Percentiles rank a stretch among this genome's conserved stretches.
Conservation (phyloP, 1,139 yeast genomes). For the Groenewaldozyma sp. region DNA sequence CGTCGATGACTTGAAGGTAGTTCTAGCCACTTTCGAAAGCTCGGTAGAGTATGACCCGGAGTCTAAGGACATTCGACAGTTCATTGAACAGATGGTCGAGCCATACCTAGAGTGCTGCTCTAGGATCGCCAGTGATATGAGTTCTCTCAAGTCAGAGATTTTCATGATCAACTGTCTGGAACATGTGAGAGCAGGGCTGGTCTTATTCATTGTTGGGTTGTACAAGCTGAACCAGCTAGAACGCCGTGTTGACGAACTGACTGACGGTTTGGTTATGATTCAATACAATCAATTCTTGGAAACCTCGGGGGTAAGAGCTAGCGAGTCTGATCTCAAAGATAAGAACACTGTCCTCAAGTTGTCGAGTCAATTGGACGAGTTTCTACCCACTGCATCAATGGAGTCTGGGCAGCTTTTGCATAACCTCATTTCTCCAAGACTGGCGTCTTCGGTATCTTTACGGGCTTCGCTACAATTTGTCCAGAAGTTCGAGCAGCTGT, state of each 20-base stretch:
- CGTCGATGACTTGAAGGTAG: slow-evolving; percentile 26
- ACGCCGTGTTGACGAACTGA: slow-evolving; percentile 21
- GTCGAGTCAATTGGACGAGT: slow-evolving; percentile 26
- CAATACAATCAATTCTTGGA: slow-evolving; percentile 21
- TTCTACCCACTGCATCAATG: slow-evolving; percentile 30
- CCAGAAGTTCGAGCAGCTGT: slow-evolving; percentile 21
- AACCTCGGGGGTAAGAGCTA: slow-evolving; percentile 21
- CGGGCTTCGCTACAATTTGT: slow-evolving; percentile 28
- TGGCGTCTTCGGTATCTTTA: slow-evolving; percentile 26
- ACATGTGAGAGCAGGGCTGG: slow-evolving; percentile 23
- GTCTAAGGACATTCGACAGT: slow-evolving; percentile 20
- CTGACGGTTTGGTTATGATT: slow-evolving; percentile 24
- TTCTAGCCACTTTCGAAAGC: slow-evolving; percentile 29
- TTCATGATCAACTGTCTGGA: slow-evolving; percentile 32
- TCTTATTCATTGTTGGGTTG: slow-evolving; percentile 24
- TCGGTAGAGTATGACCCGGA: slow-evolving; percentile 23
- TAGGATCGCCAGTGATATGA: slow-evolving; percentile 22
- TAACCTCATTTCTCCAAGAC: slow-evolving; percentile 27
- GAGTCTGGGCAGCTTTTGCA: slow-evolving; percentile 26
- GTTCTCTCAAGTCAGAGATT: slow-evolving; percentile 22
- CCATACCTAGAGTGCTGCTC: slow-evolving; percentile 30
- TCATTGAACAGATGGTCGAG: slow-evolving; percentile 27
- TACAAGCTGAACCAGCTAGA: slow-evolving; percentile 28
- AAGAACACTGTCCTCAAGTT: slow-evolving; percentile 29
- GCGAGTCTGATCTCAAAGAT: slow-evolving; percentile 5